Percentiles rank a stretch among this genome's conserved stretches.
Conservation (phyloP, 257 asterid species). For the Ilex asprella region DNA sequence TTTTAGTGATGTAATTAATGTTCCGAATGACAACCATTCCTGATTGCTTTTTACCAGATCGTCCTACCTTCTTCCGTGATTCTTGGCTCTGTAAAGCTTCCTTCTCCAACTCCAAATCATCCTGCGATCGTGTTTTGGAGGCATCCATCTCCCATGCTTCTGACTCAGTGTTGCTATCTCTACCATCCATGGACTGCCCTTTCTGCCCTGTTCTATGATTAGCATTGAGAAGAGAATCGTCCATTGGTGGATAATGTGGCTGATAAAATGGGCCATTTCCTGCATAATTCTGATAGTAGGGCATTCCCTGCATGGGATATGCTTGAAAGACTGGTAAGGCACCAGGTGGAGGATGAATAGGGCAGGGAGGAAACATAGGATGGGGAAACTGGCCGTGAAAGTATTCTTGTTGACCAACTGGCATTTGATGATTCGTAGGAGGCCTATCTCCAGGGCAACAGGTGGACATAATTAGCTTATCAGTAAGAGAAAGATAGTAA, state of each 20-base stretch:
- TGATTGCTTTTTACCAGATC: conserved; percentile 30
- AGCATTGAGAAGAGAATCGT: conserved; percentile 35
- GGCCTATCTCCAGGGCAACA: conserved; percentile 30
- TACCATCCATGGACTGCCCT: conserved; percentile 40
- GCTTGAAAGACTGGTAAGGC: conserved; percentile 63
- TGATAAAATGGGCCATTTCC: conserved; percentile 62
- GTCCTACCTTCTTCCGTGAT: conserved; percentile 30
- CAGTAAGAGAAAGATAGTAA: not conserved
- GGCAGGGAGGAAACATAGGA: conserved; percentile 72
- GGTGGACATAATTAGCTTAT: conserved; percentile 3
- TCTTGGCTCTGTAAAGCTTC: conserved; percentile 40
- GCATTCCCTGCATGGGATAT: conserved; percentile 88
- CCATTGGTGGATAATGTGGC: conserved; percentile 57
- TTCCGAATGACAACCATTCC: conserved; percentile 42
- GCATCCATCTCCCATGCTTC: conserved; percentile 32
- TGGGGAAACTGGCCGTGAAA: conserved; percentile 74
- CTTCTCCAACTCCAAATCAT: conserved; percentile 31
- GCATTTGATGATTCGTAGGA: conserved; percentile 40
- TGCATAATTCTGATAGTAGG: conserved; percentile 64
- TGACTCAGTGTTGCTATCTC: conserved; percentile 40
- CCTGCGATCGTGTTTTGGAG: conserved; percentile 21
- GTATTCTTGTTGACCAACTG: conserved; percentile 56
- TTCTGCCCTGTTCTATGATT: conserved; percentile 37
- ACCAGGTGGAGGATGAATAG: conserved; percentile 61
- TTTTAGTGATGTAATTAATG: conserved; percentile 38